These are phyloP conservation scores for Rhododendron ferrugineum DNA, from an alignment of 148 eudicot genomes.

Conservation along the genomic window DNA sequence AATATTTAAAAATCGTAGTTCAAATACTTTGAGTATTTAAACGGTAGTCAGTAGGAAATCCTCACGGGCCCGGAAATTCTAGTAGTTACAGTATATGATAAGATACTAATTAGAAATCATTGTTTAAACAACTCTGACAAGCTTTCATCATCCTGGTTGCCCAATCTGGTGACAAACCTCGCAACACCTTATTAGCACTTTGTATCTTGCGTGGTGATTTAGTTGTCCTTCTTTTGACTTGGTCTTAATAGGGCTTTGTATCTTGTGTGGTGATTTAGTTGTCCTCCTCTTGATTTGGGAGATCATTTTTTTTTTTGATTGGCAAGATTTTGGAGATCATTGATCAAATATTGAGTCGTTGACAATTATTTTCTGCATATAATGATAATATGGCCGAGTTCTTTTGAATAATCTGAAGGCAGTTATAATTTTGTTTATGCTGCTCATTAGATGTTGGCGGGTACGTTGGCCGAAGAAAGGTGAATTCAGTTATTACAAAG, in stretches of 20 bases:
- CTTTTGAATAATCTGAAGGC: background rate
- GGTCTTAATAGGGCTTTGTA: background rate
- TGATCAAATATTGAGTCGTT: too few relatives aligned
- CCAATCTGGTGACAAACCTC: background rate
- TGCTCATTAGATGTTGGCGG: constrained; percentile 40
- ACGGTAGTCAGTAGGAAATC: background rate
- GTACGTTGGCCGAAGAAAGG: constrained; percentile 45
- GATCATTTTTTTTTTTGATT: too few relatives aligned
- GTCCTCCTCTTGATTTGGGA: background rate
- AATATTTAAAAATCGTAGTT: background rate
- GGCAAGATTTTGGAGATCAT: too few relatives aligned
- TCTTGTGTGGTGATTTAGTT: background rate
- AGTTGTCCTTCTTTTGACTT: background rate
- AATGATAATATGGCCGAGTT: background rate
- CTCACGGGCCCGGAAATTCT: background rate
- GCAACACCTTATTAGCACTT: background rate
- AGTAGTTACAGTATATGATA: background rate
- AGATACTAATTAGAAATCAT: background rate
- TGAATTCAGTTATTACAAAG: constrained; percentile 27
- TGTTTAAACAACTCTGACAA: too few relatives aligned
- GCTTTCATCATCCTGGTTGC: background rate
- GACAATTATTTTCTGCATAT: background rate
- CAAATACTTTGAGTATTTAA: background rate
- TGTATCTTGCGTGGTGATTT: background rate
- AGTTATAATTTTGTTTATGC: background rate